Base-by-base conservation (phyloP, 768 basidiomycete genomes). In the Tylopilus sp. region DNA sequence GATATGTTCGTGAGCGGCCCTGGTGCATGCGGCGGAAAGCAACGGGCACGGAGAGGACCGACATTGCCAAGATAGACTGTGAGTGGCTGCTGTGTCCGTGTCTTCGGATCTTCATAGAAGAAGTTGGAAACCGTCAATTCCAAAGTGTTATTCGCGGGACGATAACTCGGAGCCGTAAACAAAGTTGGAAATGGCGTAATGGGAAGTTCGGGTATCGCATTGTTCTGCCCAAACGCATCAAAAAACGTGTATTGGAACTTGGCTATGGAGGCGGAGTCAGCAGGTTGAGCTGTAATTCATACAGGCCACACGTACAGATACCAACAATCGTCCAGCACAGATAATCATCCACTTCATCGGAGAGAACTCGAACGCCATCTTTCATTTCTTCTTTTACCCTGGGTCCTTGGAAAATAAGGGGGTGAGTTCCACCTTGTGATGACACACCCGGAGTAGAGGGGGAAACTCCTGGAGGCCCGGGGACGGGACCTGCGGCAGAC, bases 211-310 rank as follows among this genome's bases (percentile, higher is more conserved):
- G 91, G 88, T 63, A 89, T 84, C 46, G 75, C 82, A 63, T 79
- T 86, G 64, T 85, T 90, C 61, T 89, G 83, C 14, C 87, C 87
- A 67, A 89, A 86, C 6, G 89, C 89, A 63, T 94, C 90, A 66
- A 95, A 94, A 69, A 96, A 96, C 17, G 91, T 92, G 68, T 94
- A 95, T 63, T 93, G 89, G 71, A 93, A 94, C 71, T 93, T 92
- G 50, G 92, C 91, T 93, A 60, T 19, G 64, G 56, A 53, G 22
- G 16, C 3, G 41, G 50, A 48, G 61, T 72, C 42, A 62, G 58
- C 57, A 52, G 54, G 45, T 52, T 50, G 46, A 52, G 54, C 26
- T 12, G 43, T 25, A 45, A 40, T 46, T 17, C 50, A 44, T 42
- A 25, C 44, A 50, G 54, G 44, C 53, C 21, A 63, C 56, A 75